These are phyloP conservation scores for Ensete glaucum DNA, from an alignment of 176 grass and related monocot species.

Conservation along the genomic window DNA sequence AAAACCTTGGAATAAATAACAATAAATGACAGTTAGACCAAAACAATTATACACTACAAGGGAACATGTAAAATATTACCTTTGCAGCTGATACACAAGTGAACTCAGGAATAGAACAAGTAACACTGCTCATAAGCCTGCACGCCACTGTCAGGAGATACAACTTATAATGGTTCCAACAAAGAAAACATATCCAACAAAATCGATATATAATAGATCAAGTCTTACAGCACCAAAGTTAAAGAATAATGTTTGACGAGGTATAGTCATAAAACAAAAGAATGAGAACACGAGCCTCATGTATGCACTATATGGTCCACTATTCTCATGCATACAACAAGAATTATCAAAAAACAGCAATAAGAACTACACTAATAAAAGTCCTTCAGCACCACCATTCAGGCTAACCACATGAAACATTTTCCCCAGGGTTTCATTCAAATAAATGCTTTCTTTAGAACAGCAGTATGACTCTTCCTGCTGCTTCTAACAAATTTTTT, in stretches of 20 bases:
- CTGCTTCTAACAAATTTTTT: too few relatives aligned
- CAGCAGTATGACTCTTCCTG: too few relatives aligned
- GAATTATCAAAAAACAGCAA: not conserved
- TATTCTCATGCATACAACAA: too few relatives aligned
- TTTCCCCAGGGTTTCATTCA: too few relatives aligned
- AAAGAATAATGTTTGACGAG: not conserved
- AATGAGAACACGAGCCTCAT: too few relatives aligned
- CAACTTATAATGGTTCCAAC: conserved; percentile 16
- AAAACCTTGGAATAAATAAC: not conserved
- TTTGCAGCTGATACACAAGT: conserved; percentile 83
- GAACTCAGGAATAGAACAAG: conserved; percentile 82
- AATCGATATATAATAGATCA: not conserved
- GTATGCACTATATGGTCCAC: too few relatives aligned
- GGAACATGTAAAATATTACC: conserved; percentile 33
- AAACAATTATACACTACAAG: not conserved
- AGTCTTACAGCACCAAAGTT: not conserved
- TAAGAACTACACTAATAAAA: not conserved
- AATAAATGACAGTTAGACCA: not conserved
- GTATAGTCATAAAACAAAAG: too few relatives aligned
- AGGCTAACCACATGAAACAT: too few relatives aligned
- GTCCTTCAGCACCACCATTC: too few relatives aligned
- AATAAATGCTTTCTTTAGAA: too few relatives aligned
- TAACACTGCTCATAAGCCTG: conserved; percentile 63
- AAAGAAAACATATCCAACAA: not conserved
- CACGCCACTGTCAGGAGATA: conserved; percentile 58